phyloP scores from a whole-genome alignment of 148 eudicot genomes.

The Polygonum maritimum region DNA sequence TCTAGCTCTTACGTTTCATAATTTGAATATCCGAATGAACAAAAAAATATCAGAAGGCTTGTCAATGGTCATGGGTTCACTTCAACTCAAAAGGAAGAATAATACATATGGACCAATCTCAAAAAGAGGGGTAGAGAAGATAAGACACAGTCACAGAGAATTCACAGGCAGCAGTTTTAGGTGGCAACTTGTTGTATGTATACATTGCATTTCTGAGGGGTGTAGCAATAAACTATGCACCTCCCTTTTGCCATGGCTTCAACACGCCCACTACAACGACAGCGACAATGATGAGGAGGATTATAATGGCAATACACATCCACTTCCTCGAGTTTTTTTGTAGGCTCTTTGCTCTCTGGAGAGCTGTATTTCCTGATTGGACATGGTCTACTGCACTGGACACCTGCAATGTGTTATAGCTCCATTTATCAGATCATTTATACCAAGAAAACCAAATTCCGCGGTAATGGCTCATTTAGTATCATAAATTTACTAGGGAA shows the following conservation, averaged over 20 bases:
- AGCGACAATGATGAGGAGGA: constrained; percentile 35
- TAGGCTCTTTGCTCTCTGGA: constrained; percentile 49
- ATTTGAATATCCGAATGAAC: neutral
- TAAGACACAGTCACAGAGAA: neutral
- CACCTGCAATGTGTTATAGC: constrained; percentile 23
- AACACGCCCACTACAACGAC: constrained; percentile 38
- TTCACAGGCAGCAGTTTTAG: neutral
- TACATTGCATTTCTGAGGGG: neutral
- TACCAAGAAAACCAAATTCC: neutral
- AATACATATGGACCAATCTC: neutral
- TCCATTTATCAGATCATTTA: neutral
- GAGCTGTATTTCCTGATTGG: constrained; percentile 58
- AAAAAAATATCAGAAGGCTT: neutral
- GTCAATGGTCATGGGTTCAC: neutral
- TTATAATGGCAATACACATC: constrained; percentile 53
- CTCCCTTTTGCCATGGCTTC: constrained; percentile 31
- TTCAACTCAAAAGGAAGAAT: neutral
- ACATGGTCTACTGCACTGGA: constrained; percentile 61
- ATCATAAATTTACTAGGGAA: neutral
- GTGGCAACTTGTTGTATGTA: neutral
- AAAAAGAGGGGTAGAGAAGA: neutral
- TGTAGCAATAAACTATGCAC: neutral
- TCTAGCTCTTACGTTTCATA: neutral
- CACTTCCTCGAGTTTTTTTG: constrained; percentile 54
- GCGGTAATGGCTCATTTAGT: neutral